Conservation (phyloP, 192 early-diverging fungal species). For the Powellomyces hirtus region DNA sequence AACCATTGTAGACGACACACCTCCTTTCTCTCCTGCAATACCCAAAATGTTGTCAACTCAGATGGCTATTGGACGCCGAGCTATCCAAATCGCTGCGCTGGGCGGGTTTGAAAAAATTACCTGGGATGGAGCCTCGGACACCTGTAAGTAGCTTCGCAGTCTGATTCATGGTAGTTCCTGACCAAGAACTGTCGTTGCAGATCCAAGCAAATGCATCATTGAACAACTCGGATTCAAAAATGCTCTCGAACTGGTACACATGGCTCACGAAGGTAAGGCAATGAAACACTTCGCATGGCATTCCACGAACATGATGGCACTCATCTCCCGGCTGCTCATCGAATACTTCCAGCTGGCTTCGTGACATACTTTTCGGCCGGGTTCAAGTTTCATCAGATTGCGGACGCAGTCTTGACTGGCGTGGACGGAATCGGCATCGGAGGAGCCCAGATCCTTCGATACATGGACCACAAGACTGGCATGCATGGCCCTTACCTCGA, state of each 20-base stretch:
- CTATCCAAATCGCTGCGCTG: neutral
- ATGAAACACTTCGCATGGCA: neutral
- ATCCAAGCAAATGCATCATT: constrained; percentile 7
- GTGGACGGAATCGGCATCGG: constrained; percentile 7
- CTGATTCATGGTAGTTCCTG: neutral
- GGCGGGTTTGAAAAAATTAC: constrained; percentile 10
- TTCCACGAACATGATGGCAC: neutral
- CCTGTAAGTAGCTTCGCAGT: neutral
- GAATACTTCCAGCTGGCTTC: constrained; percentile 5
- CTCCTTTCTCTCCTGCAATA: neutral
- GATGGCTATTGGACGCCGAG: constrained; percentile 10
- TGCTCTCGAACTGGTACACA: neutral
- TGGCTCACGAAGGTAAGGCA: constrained; percentile 1
- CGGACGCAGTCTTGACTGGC: neutral
- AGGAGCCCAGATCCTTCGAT: constrained; percentile 1
- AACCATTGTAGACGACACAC: neutral
- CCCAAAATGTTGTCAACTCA: neutral
- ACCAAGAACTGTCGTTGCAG: neutral
- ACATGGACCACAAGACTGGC: constrained; percentile 2
- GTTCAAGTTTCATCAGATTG: constrained; percentile 6
- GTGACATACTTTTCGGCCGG: constrained; percentile 10
- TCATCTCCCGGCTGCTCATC: neutral
- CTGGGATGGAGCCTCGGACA: constrained; percentile 6
- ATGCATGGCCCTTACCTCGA: constrained; percentile 10
- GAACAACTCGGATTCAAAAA: neutral